Evolutionary conservation across 2,329 filamentous ascomycete species (phyloP), one percentile per base, ranked within the genome.

Genomic region (Canariomyces notabilis): DNA sequence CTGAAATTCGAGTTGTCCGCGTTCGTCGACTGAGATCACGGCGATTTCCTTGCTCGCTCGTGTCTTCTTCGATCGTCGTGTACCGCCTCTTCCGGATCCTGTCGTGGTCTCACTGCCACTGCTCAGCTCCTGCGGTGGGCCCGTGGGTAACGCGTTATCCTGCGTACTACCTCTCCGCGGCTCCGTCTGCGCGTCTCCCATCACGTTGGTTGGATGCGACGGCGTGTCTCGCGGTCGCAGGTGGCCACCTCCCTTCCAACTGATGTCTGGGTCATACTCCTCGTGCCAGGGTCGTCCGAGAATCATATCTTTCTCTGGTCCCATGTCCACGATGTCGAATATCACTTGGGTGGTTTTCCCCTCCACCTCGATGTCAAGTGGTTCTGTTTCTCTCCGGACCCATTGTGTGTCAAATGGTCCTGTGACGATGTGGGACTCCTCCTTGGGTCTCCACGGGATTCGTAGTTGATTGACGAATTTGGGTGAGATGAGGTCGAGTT

Each of bases 171-270:
- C 14, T 14, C 12, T 5, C 2, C 15, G 29, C 14, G 14, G 4
- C 21, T 21, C 15, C 6, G 37, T 12, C 2, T n/a, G 2, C 29
- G 2, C 31, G 23, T 35, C 12, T 15, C 11, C 26, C 14, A 37
- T 42, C n/a, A 2, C 5, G 33, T 36, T 36, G 22, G 36, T 48
- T 18, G 20, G 31, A 33, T 44, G 16, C 34, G n/a, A 21, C 12
- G 14, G 3, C 2, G 5, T 8, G 9, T 12, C 5, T 16, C 32
- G 12, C 5, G 38, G 38, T 23, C 21, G 21, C 18, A 48, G 29
- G 36, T 48, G 14, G 36, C 44, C 18, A 47, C 44, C 44, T 36
- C 38, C 33, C 44, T 42, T 42, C 38, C 22, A 47, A 23, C 34
- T 22, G n/a, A 49, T 44, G 23, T 49, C 36, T 26, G 18, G 41